phyloP scores from a whole-genome alignment of 441 rosid genomes.

The Croton laevigatus region DNA sequence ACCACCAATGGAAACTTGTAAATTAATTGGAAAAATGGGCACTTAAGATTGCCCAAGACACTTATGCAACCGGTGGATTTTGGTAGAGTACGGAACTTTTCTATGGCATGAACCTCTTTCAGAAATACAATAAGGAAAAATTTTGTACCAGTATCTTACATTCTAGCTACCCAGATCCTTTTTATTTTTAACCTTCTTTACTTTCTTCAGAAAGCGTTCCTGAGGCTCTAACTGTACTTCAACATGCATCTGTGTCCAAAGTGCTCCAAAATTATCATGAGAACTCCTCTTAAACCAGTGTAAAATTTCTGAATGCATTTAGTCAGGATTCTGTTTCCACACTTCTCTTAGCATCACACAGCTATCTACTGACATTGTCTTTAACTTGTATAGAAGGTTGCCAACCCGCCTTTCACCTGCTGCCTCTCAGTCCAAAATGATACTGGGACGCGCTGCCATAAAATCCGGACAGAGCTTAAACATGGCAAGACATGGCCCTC shows the following conservation, averaged over 20 bases:
- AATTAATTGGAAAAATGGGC: not conserved
- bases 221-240: constrained; percentile 43
- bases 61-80: not conserved
- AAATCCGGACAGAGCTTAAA: constrained; percentile 39
- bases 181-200: constrained; percentile 26
- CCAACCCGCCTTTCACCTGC: constrained; percentile 63
- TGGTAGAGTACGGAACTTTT: not conserved
- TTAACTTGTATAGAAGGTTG: constrained; percentile 48
- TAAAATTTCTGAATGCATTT: constrained; percentile 48
- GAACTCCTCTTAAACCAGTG: constrained; percentile 74
- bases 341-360: constrained; percentile 43
- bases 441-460: constrained; percentile 60
- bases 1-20: too few relatives aligned
- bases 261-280: constrained; percentile 38
- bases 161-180: constrained; percentile 8
- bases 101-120: not conserved
- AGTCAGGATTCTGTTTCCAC: constrained; percentile 51
- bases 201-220: constrained; percentile 32
- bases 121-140: not conserved
- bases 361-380: constrained; percentile 42
- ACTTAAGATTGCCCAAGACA: not conserved
- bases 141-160: not conserved
- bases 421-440: constrained; percentile 54
- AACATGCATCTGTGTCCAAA: constrained; percentile 62
- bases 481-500: constrained; percentile 83